A percentile compares a stretch with the other conserved stretches of the same genome.
phyloP scores from a whole-genome alignment of 2,329 filamentous ascomycete species.

The Trichoderma koningii region DNA sequence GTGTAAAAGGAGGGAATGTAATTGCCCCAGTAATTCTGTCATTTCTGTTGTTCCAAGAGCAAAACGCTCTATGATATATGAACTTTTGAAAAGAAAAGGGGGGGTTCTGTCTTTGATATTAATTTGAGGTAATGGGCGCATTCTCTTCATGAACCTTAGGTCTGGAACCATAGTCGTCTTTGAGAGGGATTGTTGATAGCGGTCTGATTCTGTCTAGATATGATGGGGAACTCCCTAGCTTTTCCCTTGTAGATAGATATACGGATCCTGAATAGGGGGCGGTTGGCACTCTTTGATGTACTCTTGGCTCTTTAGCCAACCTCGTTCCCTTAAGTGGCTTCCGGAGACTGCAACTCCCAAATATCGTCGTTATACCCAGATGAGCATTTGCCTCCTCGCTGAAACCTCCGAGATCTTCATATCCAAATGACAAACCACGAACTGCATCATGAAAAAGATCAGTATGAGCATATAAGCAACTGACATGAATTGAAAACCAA shows the following conservation, averaged over 20 bases:
- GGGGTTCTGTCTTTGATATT: too few relatives aligned
- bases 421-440: neutral
- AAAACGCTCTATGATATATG: too few relatives aligned
- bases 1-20: too few relatives aligned
- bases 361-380: neutral
- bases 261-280: neutral
- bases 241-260: neutral
- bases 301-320: neutral
- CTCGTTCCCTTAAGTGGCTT: neutral
- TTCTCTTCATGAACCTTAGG: too few relatives aligned
- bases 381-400: too few relatives aligned
- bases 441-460: neutral
- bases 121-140: too few relatives aligned
- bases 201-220: neutral
- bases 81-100: too few relatives aligned
- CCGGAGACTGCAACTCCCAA: neutral
- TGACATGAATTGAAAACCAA: constrained; percentile 17
- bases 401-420: neutral
- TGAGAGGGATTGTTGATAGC: neutral
- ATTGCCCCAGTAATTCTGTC: too few relatives aligned
- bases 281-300: neutral
- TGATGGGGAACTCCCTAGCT: neutral
- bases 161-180: too few relatives aligned
- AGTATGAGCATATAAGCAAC: constrained; percentile 38
- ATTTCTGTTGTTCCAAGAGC: too few relatives aligned